Evolutionary conservation across 2,329 filamentous ascomycete species (phyloP), one percentile per base, ranked within the genome.

Genomic region (Phoma sp.): DNA sequence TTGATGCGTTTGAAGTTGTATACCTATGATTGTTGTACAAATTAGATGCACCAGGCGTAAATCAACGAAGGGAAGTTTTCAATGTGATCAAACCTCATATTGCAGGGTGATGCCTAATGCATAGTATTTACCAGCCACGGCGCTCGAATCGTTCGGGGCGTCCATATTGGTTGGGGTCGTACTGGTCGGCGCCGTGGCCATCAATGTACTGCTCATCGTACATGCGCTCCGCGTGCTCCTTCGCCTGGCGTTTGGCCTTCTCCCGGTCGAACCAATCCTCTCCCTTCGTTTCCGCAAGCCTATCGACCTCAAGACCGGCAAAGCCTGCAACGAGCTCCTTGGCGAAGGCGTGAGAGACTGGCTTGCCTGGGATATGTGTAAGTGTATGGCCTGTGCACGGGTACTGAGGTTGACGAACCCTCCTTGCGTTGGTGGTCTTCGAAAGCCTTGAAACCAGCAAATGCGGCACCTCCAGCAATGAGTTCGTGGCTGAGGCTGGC

Each of bases 391-490:
- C 20, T 1, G 5, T 12, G 26, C 11, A 15, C 11, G 20, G 14
- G 2, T 9, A 25, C 12, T 17, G 3, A 32, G n/a, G n/a, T 2
- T 7, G 29, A 67, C 78, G 21, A 78, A 86, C 87, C 90, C 73
- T 90, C 81, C 51, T 77, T 80, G 68, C 88, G 87, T 79, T 92
- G 88, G 66, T 84, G 81, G 74, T 92, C 87, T 77, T 93, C 90
- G 67, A 87, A 93, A 18, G 87, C 80, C 81, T 92, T 92, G 84
- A 93, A 89, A 66, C 87, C 91, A 60, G 85, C 87, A 72, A 93
- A 93, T 58, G 88, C 86, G 53, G 90, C 90, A 53, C 86, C 91
- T 59, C 89, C 89, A 61, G 87, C 90, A 50, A 93, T 73, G 40
- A 91, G 71, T 79, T 95, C 90, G 77, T 93, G 90, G 64, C 84